A percentile compares a stretch with the other conserved stretches of the same genome.
Evolutionary conservation across 2,329 filamentous ascomycete species (phyloP).

Genomic region (Fusarium compactum): DNA sequence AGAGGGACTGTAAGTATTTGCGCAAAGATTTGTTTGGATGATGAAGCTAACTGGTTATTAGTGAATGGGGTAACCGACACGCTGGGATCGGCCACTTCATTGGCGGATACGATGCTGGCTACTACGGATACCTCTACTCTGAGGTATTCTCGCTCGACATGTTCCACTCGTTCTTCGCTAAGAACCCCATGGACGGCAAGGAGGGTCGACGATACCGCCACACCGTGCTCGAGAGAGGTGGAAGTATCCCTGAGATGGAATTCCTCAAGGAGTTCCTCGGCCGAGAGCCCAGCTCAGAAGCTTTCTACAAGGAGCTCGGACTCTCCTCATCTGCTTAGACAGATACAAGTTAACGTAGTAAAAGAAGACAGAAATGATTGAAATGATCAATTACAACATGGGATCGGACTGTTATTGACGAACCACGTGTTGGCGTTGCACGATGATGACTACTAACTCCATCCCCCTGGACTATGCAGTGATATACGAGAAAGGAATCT

Average conservation of each 20-base stretch:
- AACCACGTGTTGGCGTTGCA: constrained; percentile 11
- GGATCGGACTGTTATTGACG: constrained; percentile 2
- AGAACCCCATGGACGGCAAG: constrained; percentile 80
- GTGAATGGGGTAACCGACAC: constrained; percentile 80
- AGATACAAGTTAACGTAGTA: neutral
- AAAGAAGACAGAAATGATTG: constrained; percentile 15
- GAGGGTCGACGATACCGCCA: constrained; percentile 82
- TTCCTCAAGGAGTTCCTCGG: constrained; percentile 83
- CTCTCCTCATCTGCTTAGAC: constrained; percentile 41
- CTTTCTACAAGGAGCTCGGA: constrained; percentile 84
- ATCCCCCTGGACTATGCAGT: constrained; percentile 3
- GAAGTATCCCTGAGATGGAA: constrained; percentile 83
- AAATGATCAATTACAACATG: neutral
- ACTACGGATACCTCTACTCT: constrained; percentile 81
- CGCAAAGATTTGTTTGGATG: neutral
- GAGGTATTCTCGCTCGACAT: constrained; percentile 88
- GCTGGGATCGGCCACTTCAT: constrained; percentile 86
- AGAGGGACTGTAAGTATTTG: constrained; percentile 61
- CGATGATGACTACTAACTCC: neutral
- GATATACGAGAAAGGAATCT: constrained; percentile 29
- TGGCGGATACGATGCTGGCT: constrained; percentile 86
- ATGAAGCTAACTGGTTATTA: constrained; percentile 51
- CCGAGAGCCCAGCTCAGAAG: constrained; percentile 79
- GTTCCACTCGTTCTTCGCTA: constrained; percentile 84
- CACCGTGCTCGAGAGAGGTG: constrained; percentile 81